Conservation (phyloP, 345 rosid species). For the Populus pruinosa region DNA sequence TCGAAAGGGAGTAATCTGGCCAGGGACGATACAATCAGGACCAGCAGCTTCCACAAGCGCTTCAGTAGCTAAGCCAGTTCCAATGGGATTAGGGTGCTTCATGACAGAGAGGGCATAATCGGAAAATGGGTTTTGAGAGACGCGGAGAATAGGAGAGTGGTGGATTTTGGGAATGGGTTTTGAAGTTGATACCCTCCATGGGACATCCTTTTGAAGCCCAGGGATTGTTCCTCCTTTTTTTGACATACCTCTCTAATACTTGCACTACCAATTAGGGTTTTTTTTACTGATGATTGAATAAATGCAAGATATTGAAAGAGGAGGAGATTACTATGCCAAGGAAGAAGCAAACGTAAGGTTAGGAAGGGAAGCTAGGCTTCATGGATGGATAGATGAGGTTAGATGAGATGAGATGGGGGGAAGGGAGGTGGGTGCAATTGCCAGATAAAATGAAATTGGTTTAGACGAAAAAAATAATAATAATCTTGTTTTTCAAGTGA, state of each 20-base stretch:
- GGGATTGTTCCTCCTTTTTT: conserved; percentile 49
- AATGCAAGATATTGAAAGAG: too few relatives aligned
- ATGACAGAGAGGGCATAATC: conserved; percentile 59
- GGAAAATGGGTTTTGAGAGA: conserved; percentile 50
- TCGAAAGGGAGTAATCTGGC: conserved; percentile 67
- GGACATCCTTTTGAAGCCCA: conserved; percentile 65
- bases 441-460: too few relatives aligned
- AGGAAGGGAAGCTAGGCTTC: too few relatives aligned
- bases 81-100: conserved; percentile 83
- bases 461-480: too few relatives aligned
- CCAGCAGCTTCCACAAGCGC: conserved; percentile 88
- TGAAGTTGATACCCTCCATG: conserved; percentile 68
- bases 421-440: too few relatives aligned
- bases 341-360: too few relatives aligned
- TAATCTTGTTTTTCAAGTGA: too few relatives aligned
- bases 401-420: too few relatives aligned
- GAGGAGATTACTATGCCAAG: too few relatives aligned
- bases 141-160: conserved; percentile 58
- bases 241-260: conserved; percentile 34
- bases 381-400: too few relatives aligned
- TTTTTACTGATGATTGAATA: background rate
- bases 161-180: conserved; percentile 73
- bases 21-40: conserved; percentile 83
- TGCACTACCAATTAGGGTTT: background rate
- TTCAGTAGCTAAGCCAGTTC: conserved; percentile 65